phyloP scores from a whole-genome alignment of 495 filamentous ascomycete species.

The Hypoxylon subgilvum region DNA sequence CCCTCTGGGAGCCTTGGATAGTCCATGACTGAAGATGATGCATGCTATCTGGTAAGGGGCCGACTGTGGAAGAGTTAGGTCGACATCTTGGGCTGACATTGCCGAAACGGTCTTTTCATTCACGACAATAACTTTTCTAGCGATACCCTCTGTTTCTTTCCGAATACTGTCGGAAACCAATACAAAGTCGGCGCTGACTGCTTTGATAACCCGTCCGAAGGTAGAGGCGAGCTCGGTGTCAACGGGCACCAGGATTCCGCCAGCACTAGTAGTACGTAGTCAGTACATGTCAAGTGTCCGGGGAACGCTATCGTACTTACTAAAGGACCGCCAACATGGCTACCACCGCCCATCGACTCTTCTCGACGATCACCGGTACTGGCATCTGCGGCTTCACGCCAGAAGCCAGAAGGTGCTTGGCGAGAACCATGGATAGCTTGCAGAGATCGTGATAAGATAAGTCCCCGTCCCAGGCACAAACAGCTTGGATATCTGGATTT shows the following conservation, averaged over 20 bases:
- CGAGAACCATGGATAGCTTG: slow-evolving; percentile 45
- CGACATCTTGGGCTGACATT: slow-evolving; percentile 44
- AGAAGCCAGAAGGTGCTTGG: slow-evolving; percentile 49
- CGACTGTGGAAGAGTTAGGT: slow-evolving; percentile 23
- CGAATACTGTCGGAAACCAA: slow-evolving; percentile 45
- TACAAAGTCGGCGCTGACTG: slow-evolving; percentile 47
- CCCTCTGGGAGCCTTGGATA: slow-evolving; percentile 43
- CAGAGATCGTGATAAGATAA: slow-evolving; percentile 51
- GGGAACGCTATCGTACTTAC: slow-evolving; percentile 35
- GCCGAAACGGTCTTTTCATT: slow-evolving; percentile 41
- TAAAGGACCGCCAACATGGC: slow-evolving; percentile 56
- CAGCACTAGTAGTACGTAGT: slow-evolving; percentile 39
- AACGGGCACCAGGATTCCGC: slow-evolving; percentile 52
- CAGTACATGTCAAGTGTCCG: background rate
- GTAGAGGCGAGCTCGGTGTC: slow-evolving; percentile 48
- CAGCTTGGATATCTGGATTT: slow-evolving; percentile 48
- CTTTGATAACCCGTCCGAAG: slow-evolving; percentile 50
- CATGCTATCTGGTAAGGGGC: slow-evolving; percentile 51
- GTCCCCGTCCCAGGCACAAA: slow-evolving; percentile 54
- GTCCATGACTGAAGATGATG: slow-evolving; percentile 47
- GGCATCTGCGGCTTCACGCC: slow-evolving; percentile 51
- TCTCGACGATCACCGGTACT: slow-evolving; percentile 55
- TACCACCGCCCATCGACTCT: slow-evolving; percentile 52
- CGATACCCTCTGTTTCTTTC: slow-evolving; percentile 39
- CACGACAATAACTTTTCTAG: slow-evolving; percentile 45